A percentile compares a stretch with the other conserved stretches of the same genome.
These are phyloP conservation scores for Oemleria cerasiformis DNA, from an alignment of 306 rosid species.

Conservation along the genomic window DNA sequence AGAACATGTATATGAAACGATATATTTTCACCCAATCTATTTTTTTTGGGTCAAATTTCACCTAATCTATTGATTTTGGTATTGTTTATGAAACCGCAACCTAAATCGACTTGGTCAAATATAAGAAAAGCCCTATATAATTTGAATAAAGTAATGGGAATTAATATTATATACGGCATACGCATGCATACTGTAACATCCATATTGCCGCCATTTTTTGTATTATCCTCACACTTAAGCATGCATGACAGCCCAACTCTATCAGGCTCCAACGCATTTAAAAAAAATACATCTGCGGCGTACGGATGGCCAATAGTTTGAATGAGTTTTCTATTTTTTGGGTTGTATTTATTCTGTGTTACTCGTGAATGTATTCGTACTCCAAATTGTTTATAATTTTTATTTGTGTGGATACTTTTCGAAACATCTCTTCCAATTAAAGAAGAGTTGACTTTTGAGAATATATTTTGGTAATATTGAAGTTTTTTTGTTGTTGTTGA, in stretches of 20 bases:
- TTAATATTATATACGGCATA: not conserved
- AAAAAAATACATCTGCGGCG: not conserved
- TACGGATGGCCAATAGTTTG: not conserved
- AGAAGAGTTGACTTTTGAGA: no score
- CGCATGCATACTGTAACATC: not conserved
- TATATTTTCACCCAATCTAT: not conserved
- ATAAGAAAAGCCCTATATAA: not conserved
- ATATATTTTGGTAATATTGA: no score
- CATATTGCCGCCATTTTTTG: not conserved
- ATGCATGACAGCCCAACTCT: not conserved
- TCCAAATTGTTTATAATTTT: no score
- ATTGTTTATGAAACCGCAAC: not conserved
- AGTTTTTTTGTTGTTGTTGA: no score
- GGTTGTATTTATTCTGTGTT: no score
- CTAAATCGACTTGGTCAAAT: conserved; percentile 4
- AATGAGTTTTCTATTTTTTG: no score
- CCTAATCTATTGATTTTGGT: not conserved
- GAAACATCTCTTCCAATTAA: no score
- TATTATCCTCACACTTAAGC: not conserved
- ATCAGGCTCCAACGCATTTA: not conserved
- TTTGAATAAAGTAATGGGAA: not conserved
- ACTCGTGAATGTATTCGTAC: no score
- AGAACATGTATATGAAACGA: not conserved
- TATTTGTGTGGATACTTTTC: no score
- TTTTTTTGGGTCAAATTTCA: not conserved